phyloP scores from a whole-genome alignment of 2,329 filamentous ascomycete species.

The Hymenoscyphus salicellus region DNA sequence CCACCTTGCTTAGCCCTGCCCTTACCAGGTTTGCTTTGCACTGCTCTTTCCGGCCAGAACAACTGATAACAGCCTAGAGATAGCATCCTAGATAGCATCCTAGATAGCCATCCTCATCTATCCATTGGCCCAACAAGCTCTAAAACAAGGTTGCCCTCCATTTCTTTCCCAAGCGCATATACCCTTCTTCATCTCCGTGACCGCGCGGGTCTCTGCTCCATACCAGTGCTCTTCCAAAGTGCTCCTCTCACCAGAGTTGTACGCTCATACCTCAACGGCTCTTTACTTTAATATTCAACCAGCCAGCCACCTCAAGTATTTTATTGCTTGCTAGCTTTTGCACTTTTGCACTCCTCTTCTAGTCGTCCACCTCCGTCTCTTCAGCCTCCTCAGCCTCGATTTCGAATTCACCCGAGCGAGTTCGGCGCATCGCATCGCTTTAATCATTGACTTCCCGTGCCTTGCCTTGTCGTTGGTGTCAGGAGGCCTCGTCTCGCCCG shows the following conservation, averaged over 20 bases:
- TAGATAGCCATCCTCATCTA: neutral
- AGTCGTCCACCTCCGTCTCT: neutral
- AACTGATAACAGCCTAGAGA: neutral
- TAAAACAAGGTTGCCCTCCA: neutral
- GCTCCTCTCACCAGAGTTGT: neutral
- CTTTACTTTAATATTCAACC: neutral
- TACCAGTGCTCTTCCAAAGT: neutral
- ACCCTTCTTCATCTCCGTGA: neutral
- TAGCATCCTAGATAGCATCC: neutral
- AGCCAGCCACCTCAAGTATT: neutral
- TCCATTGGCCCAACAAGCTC: neutral
- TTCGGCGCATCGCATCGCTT: neutral
- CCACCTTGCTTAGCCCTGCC: neutral
- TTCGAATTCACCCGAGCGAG: neutral
- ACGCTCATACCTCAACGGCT: neutral
- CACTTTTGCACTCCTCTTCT: neutral
- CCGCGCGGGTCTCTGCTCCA: neutral
- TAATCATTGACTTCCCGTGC: neutral
- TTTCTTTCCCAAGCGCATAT: neutral
- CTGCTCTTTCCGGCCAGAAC: neutral
- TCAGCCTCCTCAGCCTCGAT: neutral
- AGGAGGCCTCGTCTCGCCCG: neutral
- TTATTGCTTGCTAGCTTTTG: neutral
- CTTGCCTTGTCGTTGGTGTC: conserved; percentile 1
- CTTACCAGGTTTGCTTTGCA: neutral